Evolutionary conservation across 129 eudicot genomes (phyloP), one percentile per base, ranked within the genome.

Genomic region (Artemisia annua): DNA sequence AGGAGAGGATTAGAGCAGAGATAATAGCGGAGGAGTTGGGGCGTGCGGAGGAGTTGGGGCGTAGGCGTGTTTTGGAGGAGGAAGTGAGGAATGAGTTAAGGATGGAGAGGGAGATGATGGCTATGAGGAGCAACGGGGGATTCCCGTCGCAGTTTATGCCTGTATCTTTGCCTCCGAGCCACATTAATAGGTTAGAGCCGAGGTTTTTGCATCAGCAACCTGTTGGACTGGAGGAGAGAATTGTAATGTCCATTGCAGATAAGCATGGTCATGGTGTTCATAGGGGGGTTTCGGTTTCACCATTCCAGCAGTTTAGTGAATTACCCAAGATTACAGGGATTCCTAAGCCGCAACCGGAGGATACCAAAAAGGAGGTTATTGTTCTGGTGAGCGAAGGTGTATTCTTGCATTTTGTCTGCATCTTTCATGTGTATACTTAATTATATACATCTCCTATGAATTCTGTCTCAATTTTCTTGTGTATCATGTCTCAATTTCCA

Each of bases 341-440:
- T 14, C 32, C n/a, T n/a, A 22, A 17, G 59, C 69, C 58, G 48
- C 17, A 28, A 1, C 18, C 16, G 0, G 44, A 74, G 24, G 15
- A 35, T 14, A 17, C 17, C 51, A 15, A 19, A 3, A 74, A 50
- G 52, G 63, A 63, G 51, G 53, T 50, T 50, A 67, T 48, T 28
- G 51, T 78, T 63, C 76, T 80, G 97, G 95, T 91, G 49, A 87
- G 91, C 75, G 48, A 5, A n/a, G 19, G 22, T 73, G 69, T 49
- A 11, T 62, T 28, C 51, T 17, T 62, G 52, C 53, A 49, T 26
- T 62, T 71, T 49, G 30, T 62, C 61, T 17, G 68, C 67, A 73
- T 48, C 1, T 16, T n/a, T 43, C 11, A 20, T 17, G 52, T 24
- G 19, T 56, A 3, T 30, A 55, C 56, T 35, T 2, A 15, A 17